These are phyloP conservation scores for Zygoascus bituminiphila DNA, from an alignment of 805 yeast genomes.

Conservation along the genomic window DNA sequence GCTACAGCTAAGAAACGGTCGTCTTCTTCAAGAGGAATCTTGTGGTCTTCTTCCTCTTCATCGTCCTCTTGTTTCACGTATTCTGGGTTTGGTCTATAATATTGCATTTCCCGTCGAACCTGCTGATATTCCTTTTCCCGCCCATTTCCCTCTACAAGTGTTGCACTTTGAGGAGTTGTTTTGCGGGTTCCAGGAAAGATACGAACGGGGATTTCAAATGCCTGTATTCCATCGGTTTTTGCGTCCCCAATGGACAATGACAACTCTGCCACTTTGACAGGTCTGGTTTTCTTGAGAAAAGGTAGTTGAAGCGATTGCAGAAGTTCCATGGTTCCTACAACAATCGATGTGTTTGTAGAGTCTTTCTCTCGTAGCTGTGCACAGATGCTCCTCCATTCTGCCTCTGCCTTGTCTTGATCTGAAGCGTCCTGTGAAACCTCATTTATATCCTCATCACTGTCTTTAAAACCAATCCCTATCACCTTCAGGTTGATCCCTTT, in stretches of 20 bases:
- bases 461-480: conserved; percentile 14
- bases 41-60: conserved; percentile 17
- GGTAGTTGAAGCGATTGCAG: conserved; percentile 15
- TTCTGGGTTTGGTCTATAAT: conserved; percentile 9
- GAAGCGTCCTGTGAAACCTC: neutral
- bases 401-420: neutral
- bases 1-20: conserved; percentile 27
- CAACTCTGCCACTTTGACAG: conserved; percentile 28
- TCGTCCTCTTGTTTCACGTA: conserved; percentile 5
- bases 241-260: conserved; percentile 38
- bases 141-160: neutral
- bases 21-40: conserved; percentile 16
- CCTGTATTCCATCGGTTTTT: conserved; percentile 20
- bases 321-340: neutral
- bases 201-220: conserved; percentile 11
- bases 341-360: neutral
- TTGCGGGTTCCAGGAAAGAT: conserved; percentile 17
- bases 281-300: conserved; percentile 34
- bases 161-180: conserved; percentile 2
- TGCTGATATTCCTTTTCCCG: neutral
- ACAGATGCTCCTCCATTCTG: conserved; percentile 1
- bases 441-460: neutral
- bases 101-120: conserved; percentile 10
- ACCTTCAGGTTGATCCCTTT: conserved; percentile 14
- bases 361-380: neutral